These are phyloP conservation scores for Tolypocladium ophioglossoides DNA, from an alignment of 2,329 filamentous ascomycete genomes.

Conservation along the genomic window DNA sequence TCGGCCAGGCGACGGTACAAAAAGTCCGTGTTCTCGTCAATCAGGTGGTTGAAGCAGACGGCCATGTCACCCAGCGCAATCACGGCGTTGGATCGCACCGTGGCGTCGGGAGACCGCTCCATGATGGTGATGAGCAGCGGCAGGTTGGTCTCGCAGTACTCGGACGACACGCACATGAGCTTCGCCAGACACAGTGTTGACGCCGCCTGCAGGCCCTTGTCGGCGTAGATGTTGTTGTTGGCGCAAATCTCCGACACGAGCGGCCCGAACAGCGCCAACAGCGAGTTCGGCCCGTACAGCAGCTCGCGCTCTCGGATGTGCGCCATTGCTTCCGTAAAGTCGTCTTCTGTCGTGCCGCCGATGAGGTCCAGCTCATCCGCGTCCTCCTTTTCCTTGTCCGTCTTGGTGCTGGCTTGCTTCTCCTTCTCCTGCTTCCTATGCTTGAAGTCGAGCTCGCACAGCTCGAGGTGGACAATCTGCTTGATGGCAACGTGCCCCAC, in stretches of 20 bases:
- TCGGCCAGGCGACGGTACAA: slow-evolving; percentile 90
- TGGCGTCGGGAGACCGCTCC: slow-evolving; percentile 85
- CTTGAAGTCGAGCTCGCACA: slow-evolving; percentile 98
- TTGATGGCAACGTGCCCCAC: slow-evolving; percentile 97
- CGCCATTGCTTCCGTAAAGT: slow-evolving; percentile 78
- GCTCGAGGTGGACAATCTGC: slow-evolving; percentile 94
- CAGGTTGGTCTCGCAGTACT: slow-evolving; percentile 91
- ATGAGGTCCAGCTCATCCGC: slow-evolving; percentile 92
- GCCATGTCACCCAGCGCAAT: slow-evolving; percentile 98
- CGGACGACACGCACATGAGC: slow-evolving; percentile 94
- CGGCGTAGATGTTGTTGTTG: slow-evolving; percentile 85
- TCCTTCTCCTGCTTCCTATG: slow-evolving; percentile 86
- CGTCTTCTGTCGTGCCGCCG: slow-evolving; percentile 88
- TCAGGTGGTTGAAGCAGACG: slow-evolving; percentile 97
- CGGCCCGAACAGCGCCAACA: slow-evolving; percentile 85
- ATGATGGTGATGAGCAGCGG: slow-evolving; percentile 95
- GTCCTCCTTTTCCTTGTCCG: slow-evolving; percentile 44
- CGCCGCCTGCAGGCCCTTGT: slow-evolving; percentile 82
- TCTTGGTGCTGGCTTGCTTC: slow-evolving; percentile 43
- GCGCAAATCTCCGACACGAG: slow-evolving; percentile 88
- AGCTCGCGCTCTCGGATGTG: slow-evolving; percentile 78
- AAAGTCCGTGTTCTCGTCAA: slow-evolving; percentile 98
- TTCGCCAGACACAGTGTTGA: slow-evolving; percentile 93
- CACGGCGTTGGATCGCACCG: slow-evolving; percentile 89
- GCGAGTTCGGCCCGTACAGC: slow-evolving; percentile 68